Evolutionary conservation across 331 rosid species (phyloP).

Genomic region (Acacia pycnantha): DNA sequence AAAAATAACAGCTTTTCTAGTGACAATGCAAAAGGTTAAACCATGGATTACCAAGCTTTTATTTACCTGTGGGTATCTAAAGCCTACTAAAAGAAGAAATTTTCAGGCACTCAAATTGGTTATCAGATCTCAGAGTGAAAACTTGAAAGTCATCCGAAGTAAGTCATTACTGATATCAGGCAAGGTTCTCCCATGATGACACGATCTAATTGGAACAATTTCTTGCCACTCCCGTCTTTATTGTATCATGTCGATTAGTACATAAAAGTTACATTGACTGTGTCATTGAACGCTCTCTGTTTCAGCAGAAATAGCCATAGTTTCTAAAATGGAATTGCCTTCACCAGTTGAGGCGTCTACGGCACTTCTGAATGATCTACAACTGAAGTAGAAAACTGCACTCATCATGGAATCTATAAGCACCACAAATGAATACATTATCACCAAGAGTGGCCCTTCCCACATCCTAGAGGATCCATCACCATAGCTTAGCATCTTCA

Average conservation of each 20-base stretch:
- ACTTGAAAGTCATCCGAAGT: slow-evolving; percentile 29
- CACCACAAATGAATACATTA: slow-evolving; percentile 86
- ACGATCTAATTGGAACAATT: slow-evolving; percentile 25
- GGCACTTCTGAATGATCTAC: slow-evolving; percentile 67
- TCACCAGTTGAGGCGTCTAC: slow-evolving; percentile 48
- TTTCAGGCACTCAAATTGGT: slow-evolving; percentile 33
- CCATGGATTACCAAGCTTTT: slow-evolving; percentile 28
- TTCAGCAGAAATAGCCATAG: slow-evolving; percentile 53
- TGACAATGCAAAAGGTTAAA: slow-evolving; percentile 23
- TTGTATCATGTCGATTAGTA: slow-evolving; percentile 31
- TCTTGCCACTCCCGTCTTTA: slow-evolving; percentile 28
- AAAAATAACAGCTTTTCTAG: slow-evolving; percentile 25
- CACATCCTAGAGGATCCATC: slow-evolving; percentile 93
- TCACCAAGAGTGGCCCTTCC: slow-evolving; percentile 98
- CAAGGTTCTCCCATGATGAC: slow-evolving; percentile 27
- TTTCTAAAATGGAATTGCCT: slow-evolving; percentile 54
- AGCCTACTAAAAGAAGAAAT: slow-evolving; percentile 24
- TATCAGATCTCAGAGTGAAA: slow-evolving; percentile 1
- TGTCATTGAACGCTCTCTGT: slow-evolving; percentile 55
- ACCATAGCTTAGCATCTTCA: slow-evolving; percentile 91
- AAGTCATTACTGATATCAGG: slow-evolving; percentile 16
- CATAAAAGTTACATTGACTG: slow-evolving; percentile 25
- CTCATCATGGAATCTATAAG: slow-evolving; percentile 92
- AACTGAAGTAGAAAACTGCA: slow-evolving; percentile 95
- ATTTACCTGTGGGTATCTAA: slow-evolving; percentile 22